Percentiles rank a stretch among this genome's conserved stretches.
Conservation (phyloP, 1,284 basidiomycete species). For the Malassezia dermatis region DNA sequence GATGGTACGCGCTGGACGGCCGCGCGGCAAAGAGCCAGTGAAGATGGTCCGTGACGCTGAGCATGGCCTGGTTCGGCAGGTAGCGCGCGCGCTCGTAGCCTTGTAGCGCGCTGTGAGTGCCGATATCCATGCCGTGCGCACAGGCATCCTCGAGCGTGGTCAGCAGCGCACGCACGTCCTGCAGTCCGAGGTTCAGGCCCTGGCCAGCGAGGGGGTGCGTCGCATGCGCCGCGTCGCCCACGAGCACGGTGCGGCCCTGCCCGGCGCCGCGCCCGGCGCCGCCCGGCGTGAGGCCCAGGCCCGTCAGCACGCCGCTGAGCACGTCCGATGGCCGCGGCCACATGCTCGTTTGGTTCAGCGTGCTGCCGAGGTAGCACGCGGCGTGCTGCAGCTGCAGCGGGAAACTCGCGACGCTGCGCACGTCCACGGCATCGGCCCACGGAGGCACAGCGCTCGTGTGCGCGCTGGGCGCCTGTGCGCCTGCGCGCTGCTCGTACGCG, state of each 20-base stretch:
- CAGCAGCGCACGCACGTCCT: constrained; percentile 55
- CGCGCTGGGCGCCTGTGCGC: constrained; percentile 23
- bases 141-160: constrained; percentile 21
- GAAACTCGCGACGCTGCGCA: constrained; percentile 74
- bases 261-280: constrained; percentile 27
- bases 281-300: constrained; percentile 23
- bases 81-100: constrained; percentile 36
- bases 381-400: constrained; percentile 80
- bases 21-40: constrained; percentile 37
- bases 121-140: constrained; percentile 33
- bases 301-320: constrained; percentile 23
- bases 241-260: constrained; percentile 66
- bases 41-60: constrained; percentile 40
- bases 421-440: constrained; percentile 61
- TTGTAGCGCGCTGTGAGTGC: constrained; percentile 30
- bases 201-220: constrained; percentile 95
- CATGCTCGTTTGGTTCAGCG: constrained; percentile 21
- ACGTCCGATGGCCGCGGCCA: constrained; percentile 21
- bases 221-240: constrained; percentile 93
- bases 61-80: constrained; percentile 40
- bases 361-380: constrained; percentile 66
- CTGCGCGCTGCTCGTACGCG: constrained; percentile 20
- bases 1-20: constrained; percentile 19
- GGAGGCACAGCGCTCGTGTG: constrained; percentile 55
- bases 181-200: constrained; percentile 83